phyloP scores from a whole-genome alignment of 495 filamentous ascomycete genomes.

The Aspergillus olivimuriae region DNA sequence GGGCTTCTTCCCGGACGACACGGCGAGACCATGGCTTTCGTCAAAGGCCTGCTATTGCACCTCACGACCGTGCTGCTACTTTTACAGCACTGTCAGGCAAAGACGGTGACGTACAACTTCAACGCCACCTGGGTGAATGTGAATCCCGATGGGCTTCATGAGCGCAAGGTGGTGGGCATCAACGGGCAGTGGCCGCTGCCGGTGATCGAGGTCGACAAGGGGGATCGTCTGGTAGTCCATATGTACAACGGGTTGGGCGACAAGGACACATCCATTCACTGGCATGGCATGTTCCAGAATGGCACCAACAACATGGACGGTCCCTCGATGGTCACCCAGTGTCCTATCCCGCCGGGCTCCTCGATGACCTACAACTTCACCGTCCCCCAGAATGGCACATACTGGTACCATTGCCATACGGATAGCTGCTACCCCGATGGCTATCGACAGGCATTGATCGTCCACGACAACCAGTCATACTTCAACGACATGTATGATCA shows the following conservation, averaged over 20 bases:
- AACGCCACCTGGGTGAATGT: conserved; percentile 73
- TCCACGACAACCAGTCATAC: conserved; percentile 60
- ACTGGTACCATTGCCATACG: conserved; percentile 79
- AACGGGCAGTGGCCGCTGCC: conserved; percentile 77
- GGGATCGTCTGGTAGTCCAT: conserved; percentile 66
- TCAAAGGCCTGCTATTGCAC: not conserved
- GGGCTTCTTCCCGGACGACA: not conserved
- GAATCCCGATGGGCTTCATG: conserved; percentile 67
- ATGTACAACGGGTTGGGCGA: conserved; percentile 68
- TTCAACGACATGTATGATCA: conserved; percentile 58
- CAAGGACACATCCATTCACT: conserved; percentile 66
- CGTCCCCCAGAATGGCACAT: conserved; percentile 68
- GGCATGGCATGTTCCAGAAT: conserved; percentile 73
- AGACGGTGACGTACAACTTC: conserved; percentile 69
- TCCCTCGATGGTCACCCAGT: conserved; percentile 61
- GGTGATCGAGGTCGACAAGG: conserved; percentile 58
- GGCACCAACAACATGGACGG: conserved; percentile 71
- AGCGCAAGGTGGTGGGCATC: conserved; percentile 68
- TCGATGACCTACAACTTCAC: conserved; percentile 73
- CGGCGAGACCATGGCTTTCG: not conserved
- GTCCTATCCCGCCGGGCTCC: conserved; percentile 55
- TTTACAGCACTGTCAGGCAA: conserved; percentile 29
- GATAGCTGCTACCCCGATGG: conserved; percentile 70
- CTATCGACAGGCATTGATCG: conserved; percentile 61
- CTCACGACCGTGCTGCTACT: not conserved